Percentiles rank a stretch among this genome's conserved stretches.
Conservation (phyloP, 1,284 basidiomycete species). For the Neonothopanus nambi region DNA sequence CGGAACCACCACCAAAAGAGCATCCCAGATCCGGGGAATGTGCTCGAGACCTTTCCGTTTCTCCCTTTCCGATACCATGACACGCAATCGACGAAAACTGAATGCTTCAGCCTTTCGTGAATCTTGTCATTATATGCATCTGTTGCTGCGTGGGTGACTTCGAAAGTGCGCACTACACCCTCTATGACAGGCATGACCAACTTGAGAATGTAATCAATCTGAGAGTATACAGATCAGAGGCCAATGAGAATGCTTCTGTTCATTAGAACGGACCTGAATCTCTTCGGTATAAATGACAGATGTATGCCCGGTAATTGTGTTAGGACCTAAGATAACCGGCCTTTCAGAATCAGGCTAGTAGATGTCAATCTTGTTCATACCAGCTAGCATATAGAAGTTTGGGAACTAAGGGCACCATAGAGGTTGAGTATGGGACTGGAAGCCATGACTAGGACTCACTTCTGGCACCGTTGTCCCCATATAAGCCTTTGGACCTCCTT, state of each 20-base stretch:
- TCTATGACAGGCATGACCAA: slow-evolving; percentile 40
- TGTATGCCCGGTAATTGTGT: slow-evolving; percentile 45
- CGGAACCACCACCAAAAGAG: slow-evolving; percentile 36
- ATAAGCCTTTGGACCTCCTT: slow-evolving; percentile 42
- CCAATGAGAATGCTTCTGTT: no score
- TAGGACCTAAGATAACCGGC: slow-evolving; percentile 37
- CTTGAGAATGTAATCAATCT: slow-evolving; percentile 28
- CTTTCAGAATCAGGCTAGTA: neutral
- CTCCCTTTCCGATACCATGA: slow-evolving; percentile 42
- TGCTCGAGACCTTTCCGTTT: slow-evolving; percentile 33
- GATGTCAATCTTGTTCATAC: slow-evolving; percentile 21
- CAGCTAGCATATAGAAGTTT: slow-evolving; percentile 39
- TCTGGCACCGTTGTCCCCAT: slow-evolving; percentile 39
- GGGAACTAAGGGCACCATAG: slow-evolving; percentile 31
- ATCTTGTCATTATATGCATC: slow-evolving; percentile 42
- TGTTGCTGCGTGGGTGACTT: slow-evolving; percentile 34
- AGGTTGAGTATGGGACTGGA: neutral
- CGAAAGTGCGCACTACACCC: slow-evolving; percentile 30
- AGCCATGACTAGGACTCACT: neutral
- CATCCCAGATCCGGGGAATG: slow-evolving; percentile 39
- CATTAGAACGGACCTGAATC: slow-evolving; percentile 33
- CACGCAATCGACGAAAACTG: slow-evolving; percentile 38
- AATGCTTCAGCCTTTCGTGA: slow-evolving; percentile 34
- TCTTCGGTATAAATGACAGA: slow-evolving; percentile 48
- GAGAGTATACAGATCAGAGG: neutral